These are phyloP conservation scores for Paraphoma sp. DNA, from an alignment of 2,329 filamentous ascomycete species.

Conservation along the genomic window DNA sequence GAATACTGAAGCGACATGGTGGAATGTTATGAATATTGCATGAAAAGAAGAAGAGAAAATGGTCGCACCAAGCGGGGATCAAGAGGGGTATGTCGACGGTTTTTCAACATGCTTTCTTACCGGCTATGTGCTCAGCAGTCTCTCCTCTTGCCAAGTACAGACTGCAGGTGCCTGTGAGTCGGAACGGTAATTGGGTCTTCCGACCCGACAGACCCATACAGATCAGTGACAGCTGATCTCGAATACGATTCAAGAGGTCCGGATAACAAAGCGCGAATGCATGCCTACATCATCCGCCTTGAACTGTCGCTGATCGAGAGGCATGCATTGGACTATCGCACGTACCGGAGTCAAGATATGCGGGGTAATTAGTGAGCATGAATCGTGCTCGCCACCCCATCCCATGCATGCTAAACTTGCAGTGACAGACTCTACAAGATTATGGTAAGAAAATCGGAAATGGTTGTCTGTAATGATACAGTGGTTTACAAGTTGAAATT, in stretches of 20 bases:
- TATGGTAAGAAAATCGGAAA: too few relatives aligned
- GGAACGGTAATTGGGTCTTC: too few relatives aligned
- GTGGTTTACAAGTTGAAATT: too few relatives aligned
- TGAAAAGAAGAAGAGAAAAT: conserved; percentile 1
- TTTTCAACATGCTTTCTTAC: background rate
- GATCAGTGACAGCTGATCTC: too few relatives aligned
- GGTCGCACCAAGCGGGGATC: conserved; percentile 11
- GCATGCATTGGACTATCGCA: too few relatives aligned
- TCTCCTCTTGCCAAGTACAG: conserved; percentile 5
- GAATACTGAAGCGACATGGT: conserved; percentile 43
- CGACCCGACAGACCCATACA: too few relatives aligned
- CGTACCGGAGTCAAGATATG: background rate
- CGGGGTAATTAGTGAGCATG: background rate
- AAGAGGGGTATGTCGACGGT: conserved; percentile 18
- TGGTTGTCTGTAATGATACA: too few relatives aligned
- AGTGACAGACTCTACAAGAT: too few relatives aligned
- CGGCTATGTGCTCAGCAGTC: conserved; percentile 1
- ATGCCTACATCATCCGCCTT: too few relatives aligned
- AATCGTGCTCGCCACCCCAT: background rate
- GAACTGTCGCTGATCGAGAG: background rate
- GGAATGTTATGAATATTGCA: background rate
- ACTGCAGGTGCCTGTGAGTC: background rate
- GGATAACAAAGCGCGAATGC: conserved; percentile 7
- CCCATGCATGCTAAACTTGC: too few relatives aligned
- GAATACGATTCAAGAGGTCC: background rate